Conservation (phyloP, 2,329 filamentous ascomycete species). For the Cercospora sesami region DNA sequence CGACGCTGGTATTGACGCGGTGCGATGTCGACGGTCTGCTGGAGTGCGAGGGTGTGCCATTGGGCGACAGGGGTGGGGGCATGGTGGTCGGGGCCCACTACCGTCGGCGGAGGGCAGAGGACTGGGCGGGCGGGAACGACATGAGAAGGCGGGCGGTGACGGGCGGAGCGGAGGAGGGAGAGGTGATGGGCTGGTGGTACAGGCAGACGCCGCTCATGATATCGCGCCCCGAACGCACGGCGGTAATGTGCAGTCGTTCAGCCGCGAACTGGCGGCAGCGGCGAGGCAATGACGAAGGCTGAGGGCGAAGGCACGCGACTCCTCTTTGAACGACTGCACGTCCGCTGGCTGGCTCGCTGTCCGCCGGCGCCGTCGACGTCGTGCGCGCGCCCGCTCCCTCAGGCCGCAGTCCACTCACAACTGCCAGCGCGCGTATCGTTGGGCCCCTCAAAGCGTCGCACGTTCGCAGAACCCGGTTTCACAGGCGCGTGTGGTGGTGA, state of each 20-base stretch:
- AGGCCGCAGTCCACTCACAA: neutral
- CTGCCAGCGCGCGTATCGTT: neutral
- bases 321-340: neutral
- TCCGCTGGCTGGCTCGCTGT: neutral
- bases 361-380: neutral
- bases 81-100: conserved; percentile 11
- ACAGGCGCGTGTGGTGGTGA: conserved; percentile 8
- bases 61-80: conserved; percentile 18
- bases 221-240: neutral
- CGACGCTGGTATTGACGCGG: conserved; percentile 15
- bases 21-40: conserved; percentile 16
- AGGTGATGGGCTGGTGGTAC: neutral
- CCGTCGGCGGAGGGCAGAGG: conserved; percentile 10
- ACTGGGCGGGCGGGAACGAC: conserved; percentile 5
- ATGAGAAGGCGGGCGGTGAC: conserved; percentile 10
- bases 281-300: neutral
- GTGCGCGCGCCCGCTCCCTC: neutral
- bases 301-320: neutral
- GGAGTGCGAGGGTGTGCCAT: conserved; percentile 12
- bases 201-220: neutral
- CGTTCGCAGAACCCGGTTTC: conserved; percentile 2
- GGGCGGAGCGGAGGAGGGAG: neutral
- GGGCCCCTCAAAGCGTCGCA: neutral
- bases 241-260: neutral
- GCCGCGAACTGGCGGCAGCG: neutral